Conservation (phyloP, 2,329 filamentous ascomycete genomes). For the Bipolaris gigantea region DNA sequence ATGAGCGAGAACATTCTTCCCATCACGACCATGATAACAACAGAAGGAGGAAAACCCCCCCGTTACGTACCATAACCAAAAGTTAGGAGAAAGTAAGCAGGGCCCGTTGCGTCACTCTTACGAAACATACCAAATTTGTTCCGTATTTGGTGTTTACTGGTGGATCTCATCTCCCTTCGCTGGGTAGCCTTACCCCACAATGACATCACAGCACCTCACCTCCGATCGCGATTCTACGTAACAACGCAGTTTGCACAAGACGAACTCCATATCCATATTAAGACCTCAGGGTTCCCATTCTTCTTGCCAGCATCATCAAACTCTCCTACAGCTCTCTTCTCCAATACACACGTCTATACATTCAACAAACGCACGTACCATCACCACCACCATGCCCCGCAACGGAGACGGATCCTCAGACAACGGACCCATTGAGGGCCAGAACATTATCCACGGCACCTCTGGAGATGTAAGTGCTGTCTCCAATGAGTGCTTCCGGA, state of each 20-base stretch:
- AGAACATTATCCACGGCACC: conserved; percentile 42
- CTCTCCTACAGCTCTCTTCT: not conserved
- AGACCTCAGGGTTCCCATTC: not conserved
- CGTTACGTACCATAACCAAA: not conserved
- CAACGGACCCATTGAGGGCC: conserved; percentile 45
- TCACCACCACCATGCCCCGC: conserved; percentile 41
- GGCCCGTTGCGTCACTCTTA: not conserved
- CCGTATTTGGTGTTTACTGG: not conserved
- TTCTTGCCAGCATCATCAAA: not conserved
- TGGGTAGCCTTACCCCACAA: conserved; percentile 6
- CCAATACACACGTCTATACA: not conserved
- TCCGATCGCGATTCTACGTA: conserved; percentile 2
- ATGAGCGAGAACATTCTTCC: not conserved
- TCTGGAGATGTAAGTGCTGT: conserved; percentile 35
- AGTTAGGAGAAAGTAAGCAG: not conserved
- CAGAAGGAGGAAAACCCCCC: not conserved
- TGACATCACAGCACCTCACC: conserved; percentile 10
- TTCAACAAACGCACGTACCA: not conserved
- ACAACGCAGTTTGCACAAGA: not conserved
- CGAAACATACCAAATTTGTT: not conserved
- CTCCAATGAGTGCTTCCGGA: not conserved
- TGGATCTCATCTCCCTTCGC: not conserved
- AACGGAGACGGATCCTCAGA: conserved; percentile 47
- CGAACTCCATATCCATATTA: not conserved
- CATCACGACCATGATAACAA: not conserved